These are phyloP conservation scores for Takakia lepidozioides DNA, from an alignment of 225 moss, liverwort and hornwort genomes.

Conservation along the genomic window DNA sequence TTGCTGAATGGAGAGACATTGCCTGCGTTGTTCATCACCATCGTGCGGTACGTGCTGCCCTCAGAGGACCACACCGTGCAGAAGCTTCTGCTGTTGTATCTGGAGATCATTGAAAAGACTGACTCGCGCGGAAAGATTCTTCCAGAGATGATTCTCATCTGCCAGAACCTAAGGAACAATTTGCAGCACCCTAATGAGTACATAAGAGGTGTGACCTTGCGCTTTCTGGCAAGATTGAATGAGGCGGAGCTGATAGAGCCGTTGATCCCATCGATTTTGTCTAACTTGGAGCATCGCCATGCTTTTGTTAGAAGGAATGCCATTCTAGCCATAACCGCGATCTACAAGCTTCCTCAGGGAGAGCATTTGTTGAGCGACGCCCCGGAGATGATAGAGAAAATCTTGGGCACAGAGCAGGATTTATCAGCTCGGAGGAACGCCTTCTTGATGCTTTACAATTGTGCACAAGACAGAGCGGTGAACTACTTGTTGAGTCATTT, in stretches of 20 bases:
- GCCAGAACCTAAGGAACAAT: constrained; percentile 91
- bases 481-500: constrained; percentile 65
- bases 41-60: constrained; percentile 89
- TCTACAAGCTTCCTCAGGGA: constrained; percentile 88
- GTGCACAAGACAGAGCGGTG: constrained; percentile 90
- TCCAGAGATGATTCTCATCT: constrained; percentile 96
- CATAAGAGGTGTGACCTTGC: constrained; percentile 80
- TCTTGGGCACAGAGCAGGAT: constrained; percentile 66
- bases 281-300: constrained; percentile 92
- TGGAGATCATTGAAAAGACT: constrained; percentile 96
- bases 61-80: constrained; percentile 97
- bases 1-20: constrained; percentile 83
- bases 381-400: constrained; percentile 85
- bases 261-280: constrained; percentile 75
- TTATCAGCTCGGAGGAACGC: constrained; percentile 76
- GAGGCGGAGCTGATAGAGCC: constrained; percentile 91
- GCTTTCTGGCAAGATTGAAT: constrained; percentile 81
- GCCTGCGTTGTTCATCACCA: constrained; percentile 88
- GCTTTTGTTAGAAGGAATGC: constrained; percentile 90
- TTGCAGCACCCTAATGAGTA: constrained; percentile 98
- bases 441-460: constrained; percentile 89
- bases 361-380: constrained; percentile 77
- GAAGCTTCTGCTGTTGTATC: constrained; percentile 82
- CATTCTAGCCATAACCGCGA: constrained; percentile 75
- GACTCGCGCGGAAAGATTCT: constrained; percentile 86